Base-by-base conservation (phyloP, 2,329 filamentous ascomycete species). In the Zymoseptoria tritici region DNA sequence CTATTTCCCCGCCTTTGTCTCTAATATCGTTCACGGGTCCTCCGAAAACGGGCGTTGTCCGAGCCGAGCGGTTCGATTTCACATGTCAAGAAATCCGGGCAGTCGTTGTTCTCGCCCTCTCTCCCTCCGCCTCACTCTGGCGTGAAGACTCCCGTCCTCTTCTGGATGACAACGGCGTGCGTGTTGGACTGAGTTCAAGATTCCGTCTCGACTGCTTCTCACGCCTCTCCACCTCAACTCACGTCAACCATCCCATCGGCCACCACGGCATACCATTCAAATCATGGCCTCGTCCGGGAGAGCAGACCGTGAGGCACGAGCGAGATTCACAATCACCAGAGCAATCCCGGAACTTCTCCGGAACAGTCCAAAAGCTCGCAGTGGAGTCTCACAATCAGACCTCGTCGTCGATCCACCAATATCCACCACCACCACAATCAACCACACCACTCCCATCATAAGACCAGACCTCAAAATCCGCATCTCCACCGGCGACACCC, bases 251-350 rank as follows among this genome's bases (percentile, higher is more conserved):
- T 20, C 46, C 54, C 51, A 55, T 54, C 54, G 56, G 46, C 54
- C 36, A 16, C 11, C 36, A 42, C 36, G 36, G 2, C 36, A 42
- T 42, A 42, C 36, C 11, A 5, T 16, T 13, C 4, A 16, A 58
- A 55, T 50, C 54, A 67, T 67, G 65, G 61, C 62, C 49, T 62
- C 62, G 54, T 64, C 62, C 56, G 63, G 64, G 52, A 67, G 70
- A 29, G 62, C 58, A 19, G 66, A 67, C 55, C 64, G 69, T 16
- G 64, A 70, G 46, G 64, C 60, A 59, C 64, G 68, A 65, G 70
- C 70, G n/a, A 81, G 80, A 57, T 76, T 80, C 8, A 85, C 84
- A 2, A 71, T 86, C 60, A 85, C 85, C 70, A 81, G 81, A 66
- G 75, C 78, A n/a, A 80, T 87, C 9, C 85, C 85, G 1, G 74